These are phyloP conservation scores for Cokeromyces recurvatus DNA, from an alignment of 371 early-diverging fungal species.

Conservation along the genomic window DNA sequence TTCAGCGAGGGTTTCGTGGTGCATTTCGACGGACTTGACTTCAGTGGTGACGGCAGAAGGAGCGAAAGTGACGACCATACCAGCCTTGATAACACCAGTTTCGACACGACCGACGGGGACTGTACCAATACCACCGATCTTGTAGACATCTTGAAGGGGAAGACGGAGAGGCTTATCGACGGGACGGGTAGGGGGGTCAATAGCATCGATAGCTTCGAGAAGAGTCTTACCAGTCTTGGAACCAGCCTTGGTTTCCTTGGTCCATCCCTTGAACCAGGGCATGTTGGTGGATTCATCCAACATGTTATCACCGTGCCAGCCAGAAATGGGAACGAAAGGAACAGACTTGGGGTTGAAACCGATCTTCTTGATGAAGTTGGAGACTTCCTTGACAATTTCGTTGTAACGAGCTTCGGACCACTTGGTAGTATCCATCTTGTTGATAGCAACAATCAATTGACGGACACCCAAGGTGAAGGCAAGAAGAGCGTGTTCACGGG, in stretches of 20 bases:
- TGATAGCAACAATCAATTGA: conserved; percentile 96
- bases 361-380: conserved; percentile 93
- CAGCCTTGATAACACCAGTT: conserved; percentile 87
- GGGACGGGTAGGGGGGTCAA: conserved; percentile 89
- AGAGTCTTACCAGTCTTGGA: conserved; percentile 81
- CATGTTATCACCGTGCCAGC: conserved; percentile 98
- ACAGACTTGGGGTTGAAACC: conserved; percentile 89
- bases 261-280: conserved; percentile 97
- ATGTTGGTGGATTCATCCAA: conserved; percentile 86
- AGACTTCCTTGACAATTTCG: conserved; percentile 91
- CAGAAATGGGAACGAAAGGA: conserved; percentile 95
- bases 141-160: conserved; percentile 96
- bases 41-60: conserved; percentile 86
- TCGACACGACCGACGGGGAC: conserved; percentile 97
- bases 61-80: conserved; percentile 91
- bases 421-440: conserved; percentile 98
- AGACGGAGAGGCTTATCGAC: conserved; percentile 96
- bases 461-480: conserved; percentile 96
- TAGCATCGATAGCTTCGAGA: conserved; percentile 89
- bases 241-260: conserved; percentile 82
- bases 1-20: conserved; percentile 89
- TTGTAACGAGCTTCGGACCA: conserved; percentile 92
- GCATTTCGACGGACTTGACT: conserved; percentile 98
- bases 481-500: conserved; percentile 99
- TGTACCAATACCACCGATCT: conserved; percentile 95